Evolutionary conservation across 2,329 filamentous ascomycete species (phyloP).

Genomic region (Grosmannia serpens): DNA sequence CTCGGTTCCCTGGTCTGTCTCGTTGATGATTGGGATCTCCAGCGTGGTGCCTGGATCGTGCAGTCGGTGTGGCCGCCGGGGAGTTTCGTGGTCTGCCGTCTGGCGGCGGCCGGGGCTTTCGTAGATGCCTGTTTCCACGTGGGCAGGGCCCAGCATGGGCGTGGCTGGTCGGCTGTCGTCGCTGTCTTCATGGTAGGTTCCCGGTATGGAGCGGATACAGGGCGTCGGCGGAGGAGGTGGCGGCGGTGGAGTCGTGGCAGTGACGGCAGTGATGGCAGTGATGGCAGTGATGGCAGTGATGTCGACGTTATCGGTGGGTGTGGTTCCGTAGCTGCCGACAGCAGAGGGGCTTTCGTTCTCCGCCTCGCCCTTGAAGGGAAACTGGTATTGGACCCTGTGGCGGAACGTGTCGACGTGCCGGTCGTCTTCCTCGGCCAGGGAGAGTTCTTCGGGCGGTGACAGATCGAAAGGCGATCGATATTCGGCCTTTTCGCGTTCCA

Average conservation of each 20-base stretch:
- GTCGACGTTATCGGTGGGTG: not conserved
- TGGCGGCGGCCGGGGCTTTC: not conserved
- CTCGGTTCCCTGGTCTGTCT: not conserved
- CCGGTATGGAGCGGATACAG: conserved; percentile 9
- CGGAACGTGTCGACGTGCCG: conserved; percentile 4
- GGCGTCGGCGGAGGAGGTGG: conserved; percentile 1
- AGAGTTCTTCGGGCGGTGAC: conserved; percentile 1
- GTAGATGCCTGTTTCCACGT: not conserved
- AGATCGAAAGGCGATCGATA: conserved; percentile 13
- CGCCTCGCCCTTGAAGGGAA: conserved; percentile 30
- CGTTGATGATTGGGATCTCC: not conserved
- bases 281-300: not conserved
- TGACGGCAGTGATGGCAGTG: not conserved
- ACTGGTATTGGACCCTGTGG: conserved; percentile 33
- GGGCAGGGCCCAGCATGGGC: not conserved
- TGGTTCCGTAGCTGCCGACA: not conserved
- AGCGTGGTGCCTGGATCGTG: not conserved
- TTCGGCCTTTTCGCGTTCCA: conserved; percentile 6
- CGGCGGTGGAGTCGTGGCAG: not conserved
- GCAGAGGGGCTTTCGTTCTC: not conserved
- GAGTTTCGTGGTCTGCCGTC: not conserved
- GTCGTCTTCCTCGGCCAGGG: not conserved
- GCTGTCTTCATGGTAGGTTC: conserved; percentile 7
- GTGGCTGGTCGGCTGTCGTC: conserved; percentile 6
- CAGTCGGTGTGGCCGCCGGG: not conserved